These are phyloP conservation scores for Mortierella sp. DNA, from an alignment of 371 early-diverging fungal species.

Conservation along the genomic window DNA sequence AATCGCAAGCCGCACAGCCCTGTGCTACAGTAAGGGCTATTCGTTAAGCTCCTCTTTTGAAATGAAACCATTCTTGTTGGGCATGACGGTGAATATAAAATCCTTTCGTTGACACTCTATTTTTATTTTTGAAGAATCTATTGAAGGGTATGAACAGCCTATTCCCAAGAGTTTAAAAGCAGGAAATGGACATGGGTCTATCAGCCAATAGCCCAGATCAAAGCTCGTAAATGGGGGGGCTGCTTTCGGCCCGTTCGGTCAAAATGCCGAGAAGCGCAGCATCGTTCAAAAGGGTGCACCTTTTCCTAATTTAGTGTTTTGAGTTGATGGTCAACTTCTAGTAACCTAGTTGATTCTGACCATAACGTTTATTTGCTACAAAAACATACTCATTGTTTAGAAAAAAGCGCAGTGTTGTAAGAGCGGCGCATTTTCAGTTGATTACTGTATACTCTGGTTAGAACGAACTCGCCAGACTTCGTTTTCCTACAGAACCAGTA, in stretches of 20 bases:
- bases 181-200: not conserved
- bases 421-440: not conserved
- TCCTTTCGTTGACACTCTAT: too few relatives aligned
- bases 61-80: too few relatives aligned
- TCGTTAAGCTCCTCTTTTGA: not conserved
- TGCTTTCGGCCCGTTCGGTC: not conserved
- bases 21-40: not conserved
- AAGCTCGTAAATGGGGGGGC: not conserved
- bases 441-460: not conserved
- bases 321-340: too few relatives aligned
- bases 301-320: too few relatives aligned
- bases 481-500: not conserved
- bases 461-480: not conserved
- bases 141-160: not conserved
- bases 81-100: not conserved
- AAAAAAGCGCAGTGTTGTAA: not conserved
- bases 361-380: not conserved
- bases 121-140: not conserved
- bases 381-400: not conserved
- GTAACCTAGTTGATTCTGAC: not conserved
- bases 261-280: slow-evolving; percentile 3
- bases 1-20: not conserved
- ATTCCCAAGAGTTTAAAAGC: not conserved
- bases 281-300: too few relatives aligned
- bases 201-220: not conserved